Evolutionary conservation across 75 land plant genomes (phyloP).

Genomic region (Chamaecyparis obtusa): DNA sequence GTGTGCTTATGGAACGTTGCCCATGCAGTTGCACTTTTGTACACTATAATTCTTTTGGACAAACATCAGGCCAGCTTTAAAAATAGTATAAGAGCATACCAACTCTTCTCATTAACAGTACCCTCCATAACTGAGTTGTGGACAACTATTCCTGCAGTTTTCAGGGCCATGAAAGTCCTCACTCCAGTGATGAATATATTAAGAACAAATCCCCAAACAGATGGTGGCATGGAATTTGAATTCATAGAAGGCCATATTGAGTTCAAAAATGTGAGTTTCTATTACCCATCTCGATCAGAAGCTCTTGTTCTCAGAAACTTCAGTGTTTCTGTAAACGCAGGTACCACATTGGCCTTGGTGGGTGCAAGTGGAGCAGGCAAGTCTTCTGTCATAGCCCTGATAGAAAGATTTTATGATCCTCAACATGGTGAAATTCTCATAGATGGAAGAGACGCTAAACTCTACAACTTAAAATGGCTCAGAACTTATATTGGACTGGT

Average conservation of each 20-base stretch:
- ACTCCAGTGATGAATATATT: conserved; percentile 44
- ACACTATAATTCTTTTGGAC: conserved; percentile 46
- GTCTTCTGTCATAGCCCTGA: conserved; percentile 38
- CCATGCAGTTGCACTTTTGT: conserved; percentile 68
- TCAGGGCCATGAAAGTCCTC: conserved; percentile 32
- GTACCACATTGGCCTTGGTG: conserved; percentile 52
- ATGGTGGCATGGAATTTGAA: conserved; percentile 6
- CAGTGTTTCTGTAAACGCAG: conserved; percentile 32
- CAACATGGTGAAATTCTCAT: conserved; percentile 42
- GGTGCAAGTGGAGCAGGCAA: conserved; percentile 66
- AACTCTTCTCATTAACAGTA: conserved; percentile 49
- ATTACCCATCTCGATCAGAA: conserved; percentile 60
- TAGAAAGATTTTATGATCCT: conserved; percentile 76
- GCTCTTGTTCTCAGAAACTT: conserved; percentile 34
- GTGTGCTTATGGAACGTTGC: conserved; percentile 60
- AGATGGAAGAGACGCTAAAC: conserved; percentile 52
- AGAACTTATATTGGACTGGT: conserved; percentile 88
- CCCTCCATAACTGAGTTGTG: conserved; percentile 51
- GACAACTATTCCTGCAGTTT: conserved; percentile 40
- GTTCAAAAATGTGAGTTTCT: conserved; percentile 47
- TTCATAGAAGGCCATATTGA: conserved; percentile 41
- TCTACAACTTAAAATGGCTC: conserved; percentile 82
- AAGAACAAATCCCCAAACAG: conserved; percentile 38
- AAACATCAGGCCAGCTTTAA: conserved; percentile 35
- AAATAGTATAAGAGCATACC: conserved; percentile 42